Evolutionary conservation across 2,329 filamentous ascomycete species (phyloP).

Genomic region (Aspergillus latus): DNA sequence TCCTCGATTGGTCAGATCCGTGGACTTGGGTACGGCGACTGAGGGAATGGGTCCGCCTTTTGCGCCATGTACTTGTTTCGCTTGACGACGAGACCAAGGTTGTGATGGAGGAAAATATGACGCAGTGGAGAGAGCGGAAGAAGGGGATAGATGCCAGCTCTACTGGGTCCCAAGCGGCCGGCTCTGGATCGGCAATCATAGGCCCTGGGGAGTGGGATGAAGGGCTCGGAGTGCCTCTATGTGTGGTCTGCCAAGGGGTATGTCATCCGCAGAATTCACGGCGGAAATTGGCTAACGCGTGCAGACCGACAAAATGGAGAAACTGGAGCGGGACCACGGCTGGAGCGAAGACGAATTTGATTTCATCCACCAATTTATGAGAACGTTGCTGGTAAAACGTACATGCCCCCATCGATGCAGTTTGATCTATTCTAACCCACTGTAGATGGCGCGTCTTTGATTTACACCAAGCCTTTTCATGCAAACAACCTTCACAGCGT

Average conservation of each 20-base stretch:
- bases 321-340: conserved; percentile 79
- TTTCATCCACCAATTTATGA: conserved; percentile 87
- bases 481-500: conserved; percentile 75
- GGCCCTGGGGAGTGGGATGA: conserved; percentile 94
- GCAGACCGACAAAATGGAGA: conserved; percentile 84
- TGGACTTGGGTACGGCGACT: conserved; percentile 90
- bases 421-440: conserved; percentile 15
- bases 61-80: conserved; percentile 74
- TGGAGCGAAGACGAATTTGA: conserved; percentile 99
- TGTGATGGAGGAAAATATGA: conserved; percentile 83
- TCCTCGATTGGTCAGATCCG: conserved; percentile 94
- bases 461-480: conserved; percentile 77
- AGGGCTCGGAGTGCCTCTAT: conserved; percentile 79
- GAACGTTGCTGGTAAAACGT: conserved; percentile 87
- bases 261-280: conserved; percentile 29
- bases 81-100: conserved; percentile 75
- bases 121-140: conserved; percentile 73
- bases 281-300: conserved; percentile 20
- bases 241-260: conserved; percentile 94
- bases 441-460: conserved; percentile 76
- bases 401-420: conserved; percentile 37
- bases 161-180: conserved; percentile 53
- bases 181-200: conserved; percentile 66
- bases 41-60: conserved; percentile 81
- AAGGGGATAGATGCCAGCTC: conserved; percentile 63